A percentile compares a stretch with the other conserved stretches of the same genome.
phyloP scores from a whole-genome alignment of 768 basidiomycete species.

The Suillus hirtellus region DNA sequence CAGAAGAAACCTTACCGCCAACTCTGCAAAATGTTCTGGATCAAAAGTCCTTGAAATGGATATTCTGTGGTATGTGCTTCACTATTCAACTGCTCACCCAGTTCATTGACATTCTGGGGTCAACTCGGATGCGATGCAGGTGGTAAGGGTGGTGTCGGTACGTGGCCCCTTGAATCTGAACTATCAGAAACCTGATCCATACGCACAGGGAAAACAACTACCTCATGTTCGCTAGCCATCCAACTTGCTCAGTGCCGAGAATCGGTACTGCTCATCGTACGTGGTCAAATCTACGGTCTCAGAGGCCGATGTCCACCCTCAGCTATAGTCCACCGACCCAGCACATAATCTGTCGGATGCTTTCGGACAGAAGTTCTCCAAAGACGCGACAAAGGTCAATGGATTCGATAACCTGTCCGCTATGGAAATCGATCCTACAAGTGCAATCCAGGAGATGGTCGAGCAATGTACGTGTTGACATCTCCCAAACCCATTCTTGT shows the following conservation, averaged over 20 bases:
- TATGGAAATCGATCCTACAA: constrained; percentile 99
- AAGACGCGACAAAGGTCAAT: constrained; percentile 97
- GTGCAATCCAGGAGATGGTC: constrained; percentile 98
- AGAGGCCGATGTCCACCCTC: constrained; percentile 1
- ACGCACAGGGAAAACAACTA: constrained; percentile 89
- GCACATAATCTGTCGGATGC: constrained; percentile 99
- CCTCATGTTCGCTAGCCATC: constrained; percentile 96
- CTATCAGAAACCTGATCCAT: neutral
- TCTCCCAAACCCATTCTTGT: neutral
- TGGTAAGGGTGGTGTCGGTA: constrained; percentile 98
- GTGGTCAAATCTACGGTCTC: constrained; percentile 29
- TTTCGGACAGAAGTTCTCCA: constrained; percentile 98
- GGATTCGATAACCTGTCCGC: constrained; percentile 96
- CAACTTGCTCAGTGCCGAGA: constrained; percentile 88
- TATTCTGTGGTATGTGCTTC: constrained; percentile 84
- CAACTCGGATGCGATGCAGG: constrained; percentile 45
- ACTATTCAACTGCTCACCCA: constrained; percentile 11
- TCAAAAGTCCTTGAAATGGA: constrained; percentile 94
- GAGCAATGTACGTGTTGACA: constrained; percentile 74
- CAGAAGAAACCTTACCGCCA: constrained; percentile 69
- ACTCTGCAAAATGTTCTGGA: constrained; percentile 95
- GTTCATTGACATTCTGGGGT: neutral
- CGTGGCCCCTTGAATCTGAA: constrained; percentile 29
- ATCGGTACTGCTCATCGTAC: constrained; percentile 94
- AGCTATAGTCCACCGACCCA: constrained; percentile 90